These are phyloP conservation scores for Suhomyces coccinellae DNA, from an alignment of 1,139 yeast species.

Conservation along the genomic window DNA sequence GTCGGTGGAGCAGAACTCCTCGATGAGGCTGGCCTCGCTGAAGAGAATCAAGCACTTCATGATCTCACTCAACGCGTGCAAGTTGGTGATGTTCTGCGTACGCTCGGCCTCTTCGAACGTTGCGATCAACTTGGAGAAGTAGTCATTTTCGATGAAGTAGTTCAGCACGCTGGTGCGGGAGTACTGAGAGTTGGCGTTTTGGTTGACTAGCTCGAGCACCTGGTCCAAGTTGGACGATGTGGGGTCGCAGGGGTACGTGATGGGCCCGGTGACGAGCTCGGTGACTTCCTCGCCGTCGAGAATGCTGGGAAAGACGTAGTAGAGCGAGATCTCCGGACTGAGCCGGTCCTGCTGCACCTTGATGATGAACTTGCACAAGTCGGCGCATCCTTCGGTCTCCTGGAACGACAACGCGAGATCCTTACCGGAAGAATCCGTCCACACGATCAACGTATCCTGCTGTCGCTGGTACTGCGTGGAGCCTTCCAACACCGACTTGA, in stretches of 20 bases:
- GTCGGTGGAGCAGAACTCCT: constrained; percentile 60
- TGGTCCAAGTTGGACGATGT: constrained; percentile 46
- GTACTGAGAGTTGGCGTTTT: constrained; percentile 57
- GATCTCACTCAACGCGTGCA: constrained; percentile 71
- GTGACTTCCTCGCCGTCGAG: constrained; percentile 52
- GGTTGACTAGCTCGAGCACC: constrained; percentile 53
- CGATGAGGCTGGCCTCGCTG: constrained; percentile 70
- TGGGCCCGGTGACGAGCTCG: constrained; percentile 80
- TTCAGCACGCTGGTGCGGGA: constrained; percentile 54
- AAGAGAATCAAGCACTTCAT: constrained; percentile 67
- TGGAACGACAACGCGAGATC: constrained; percentile 92
- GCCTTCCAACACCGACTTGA: constrained; percentile 70
- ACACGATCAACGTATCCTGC: constrained; percentile 90
- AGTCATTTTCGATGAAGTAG: constrained; percentile 51
- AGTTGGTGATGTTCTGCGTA: constrained; percentile 39
- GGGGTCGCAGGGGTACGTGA: constrained; percentile 65
- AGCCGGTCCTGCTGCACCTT: constrained; percentile 58
- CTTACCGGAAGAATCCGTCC: constrained; percentile 80
- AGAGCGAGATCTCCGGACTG: constrained; percentile 70
- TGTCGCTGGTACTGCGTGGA: constrained; percentile 85
- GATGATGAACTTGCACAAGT: constrained; percentile 77
- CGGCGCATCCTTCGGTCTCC: constrained; percentile 86
- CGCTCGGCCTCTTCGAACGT: constrained; percentile 60
- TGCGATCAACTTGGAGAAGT: constrained; percentile 51
- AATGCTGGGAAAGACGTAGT: constrained; percentile 62